Evolutionary conservation across 148 eudicot species (phyloP).

Genomic region (Bassia scoparia): DNA sequence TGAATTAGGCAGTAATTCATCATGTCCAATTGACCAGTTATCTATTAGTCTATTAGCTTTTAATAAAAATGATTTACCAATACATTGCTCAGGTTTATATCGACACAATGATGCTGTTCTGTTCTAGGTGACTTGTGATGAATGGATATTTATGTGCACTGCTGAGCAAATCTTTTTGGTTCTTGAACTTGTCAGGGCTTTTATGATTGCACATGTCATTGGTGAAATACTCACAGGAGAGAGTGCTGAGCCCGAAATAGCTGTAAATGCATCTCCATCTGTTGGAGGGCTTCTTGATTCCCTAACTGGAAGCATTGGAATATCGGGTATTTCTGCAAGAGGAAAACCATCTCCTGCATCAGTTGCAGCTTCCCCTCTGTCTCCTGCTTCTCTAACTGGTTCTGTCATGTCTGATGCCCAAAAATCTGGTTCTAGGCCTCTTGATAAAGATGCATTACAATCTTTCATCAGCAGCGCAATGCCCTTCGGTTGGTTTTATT

Average conservation of each 20-base stretch:
- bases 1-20: too few relatives aligned
- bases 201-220: constrained; percentile 72
- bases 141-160: neutral
- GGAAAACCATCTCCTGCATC: constrained; percentile 76
- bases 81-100: neutral
- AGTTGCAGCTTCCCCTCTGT: constrained; percentile 58
- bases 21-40: too few relatives aligned
- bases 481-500: constrained; percentile 90
- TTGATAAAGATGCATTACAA: constrained; percentile 82
- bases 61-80: neutral
- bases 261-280: constrained; percentile 64
- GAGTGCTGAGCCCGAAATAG: constrained; percentile 70
- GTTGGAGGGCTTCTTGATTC: constrained; percentile 97
- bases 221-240: constrained; percentile 83
- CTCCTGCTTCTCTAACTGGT: constrained; percentile 46
- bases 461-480: constrained; percentile 77
- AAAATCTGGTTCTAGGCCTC: constrained; percentile 64
- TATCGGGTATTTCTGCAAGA: constrained; percentile 77
- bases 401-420: constrained; percentile 62
- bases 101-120: neutral
- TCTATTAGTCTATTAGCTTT: neutral
- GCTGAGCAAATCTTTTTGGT: constrained; percentile 13
- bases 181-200: constrained; percentile 51
- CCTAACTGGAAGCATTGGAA: constrained; percentile 92
- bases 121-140: neutral